Evolutionary conservation across 2,329 filamentous ascomycete genomes (phyloP).

Genomic region (Aspergillus sergii): DNA sequence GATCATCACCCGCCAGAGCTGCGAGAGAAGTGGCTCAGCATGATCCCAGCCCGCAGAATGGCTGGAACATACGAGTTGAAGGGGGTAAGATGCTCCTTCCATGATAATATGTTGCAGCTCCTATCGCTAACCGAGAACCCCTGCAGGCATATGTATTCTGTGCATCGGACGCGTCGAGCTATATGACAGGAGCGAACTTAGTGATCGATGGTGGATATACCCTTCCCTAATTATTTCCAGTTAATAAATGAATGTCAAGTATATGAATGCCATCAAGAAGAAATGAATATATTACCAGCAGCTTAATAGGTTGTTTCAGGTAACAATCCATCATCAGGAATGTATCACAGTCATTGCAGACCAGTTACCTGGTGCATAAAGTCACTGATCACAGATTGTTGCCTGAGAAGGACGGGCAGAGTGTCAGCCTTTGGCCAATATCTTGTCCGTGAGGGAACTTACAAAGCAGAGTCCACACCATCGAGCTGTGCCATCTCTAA

Average conservation of each 20-base stretch:
- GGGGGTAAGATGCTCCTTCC: background rate
- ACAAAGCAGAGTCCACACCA: background rate
- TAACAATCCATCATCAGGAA: background rate
- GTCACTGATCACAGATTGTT: background rate
- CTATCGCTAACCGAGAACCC: no score
- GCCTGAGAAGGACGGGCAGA: background rate
- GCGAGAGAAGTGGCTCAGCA: slow-evolving; percentile 37
- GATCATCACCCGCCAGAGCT: slow-evolving; percentile 35
- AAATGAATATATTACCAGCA: background rate
- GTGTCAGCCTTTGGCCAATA: background rate
- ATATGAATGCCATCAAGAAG: background rate
- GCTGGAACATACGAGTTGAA: background rate
- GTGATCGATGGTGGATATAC: background rate
- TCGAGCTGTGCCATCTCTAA: background rate
- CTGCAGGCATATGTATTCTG: background rate
- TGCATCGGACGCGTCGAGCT: background rate
- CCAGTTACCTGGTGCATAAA: background rate
- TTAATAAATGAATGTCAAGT: background rate
- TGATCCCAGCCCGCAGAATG: slow-evolving; percentile 37
- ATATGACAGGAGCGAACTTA: background rate
- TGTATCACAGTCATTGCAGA: background rate
- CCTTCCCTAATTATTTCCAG: background rate
- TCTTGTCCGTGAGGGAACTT: background rate
- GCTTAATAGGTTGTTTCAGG: background rate
- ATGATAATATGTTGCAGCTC: background rate